Conservation (phyloP, 495 filamentous ascomycete species). For the Bryoglossum gracile region DNA sequence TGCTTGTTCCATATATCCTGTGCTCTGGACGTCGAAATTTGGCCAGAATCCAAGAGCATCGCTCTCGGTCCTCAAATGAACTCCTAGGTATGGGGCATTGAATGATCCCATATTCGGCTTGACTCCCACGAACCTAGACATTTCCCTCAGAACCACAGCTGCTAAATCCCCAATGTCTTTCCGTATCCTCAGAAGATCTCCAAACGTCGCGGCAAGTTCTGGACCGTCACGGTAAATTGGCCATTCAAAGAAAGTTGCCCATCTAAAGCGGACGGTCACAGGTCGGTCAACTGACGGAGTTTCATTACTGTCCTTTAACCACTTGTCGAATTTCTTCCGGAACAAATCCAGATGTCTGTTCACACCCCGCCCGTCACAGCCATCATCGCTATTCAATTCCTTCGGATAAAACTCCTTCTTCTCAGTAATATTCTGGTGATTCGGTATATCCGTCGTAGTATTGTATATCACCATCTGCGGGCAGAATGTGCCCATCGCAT, state of each 20-base stretch:
- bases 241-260: conserved; percentile 31
- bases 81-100: conserved; percentile 20
- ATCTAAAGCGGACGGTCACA: conserved; percentile 27
- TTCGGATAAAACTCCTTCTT: conserved; percentile 35
- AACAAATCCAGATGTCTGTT: conserved; percentile 40
- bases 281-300: conserved; percentile 4
- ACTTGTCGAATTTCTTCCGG: conserved; percentile 21
- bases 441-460: conserved; percentile 31
- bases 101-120: conserved; percentile 6
- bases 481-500: conserved; percentile 9
- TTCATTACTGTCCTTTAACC: conserved; percentile 4
- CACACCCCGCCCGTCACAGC: conserved; percentile 37
- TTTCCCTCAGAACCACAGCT: background rate
- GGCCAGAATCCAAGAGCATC: conserved; percentile 21
- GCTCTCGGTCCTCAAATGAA: conserved; percentile 22
- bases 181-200: conserved; percentile 26
- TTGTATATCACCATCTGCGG: conserved; percentile 37
- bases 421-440: conserved; percentile 22
- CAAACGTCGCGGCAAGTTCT: conserved; percentile 23
- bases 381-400: conserved; percentile 31
- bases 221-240: conserved; percentile 22
- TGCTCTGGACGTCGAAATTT: conserved; percentile 14
- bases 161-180: conserved; percentile 19
- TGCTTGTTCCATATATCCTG: conserved; percentile 13
- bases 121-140: conserved; percentile 16